Evolutionary conservation across 73 alveolate species (phyloP), one percentile per base, ranked within the genome.

Genomic region (Paramecium caudatum): DNA sequence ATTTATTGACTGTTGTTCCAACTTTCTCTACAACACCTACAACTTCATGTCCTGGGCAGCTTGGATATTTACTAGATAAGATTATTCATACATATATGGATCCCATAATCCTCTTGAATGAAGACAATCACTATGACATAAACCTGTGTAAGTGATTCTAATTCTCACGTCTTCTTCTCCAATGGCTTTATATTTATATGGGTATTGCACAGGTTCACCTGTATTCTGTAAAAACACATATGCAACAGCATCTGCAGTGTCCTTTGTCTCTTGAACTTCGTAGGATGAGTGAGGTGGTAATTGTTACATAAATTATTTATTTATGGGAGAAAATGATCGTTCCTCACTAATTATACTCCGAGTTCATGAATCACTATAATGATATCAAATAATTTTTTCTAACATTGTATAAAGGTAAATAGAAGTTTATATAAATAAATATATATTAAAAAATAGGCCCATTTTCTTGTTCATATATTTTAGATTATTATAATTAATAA

Each of bases 1-100:
- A 92, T 1, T 47, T 61, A 17, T 50, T 82, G 13, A 92, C 98
- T 5, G 34, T 84, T 23, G 82, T 82, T 5, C 98, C 98, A 27
- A 94, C 91, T 37, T 63, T 41, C 7, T 91, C 70, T 19, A 94
- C 97, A 13, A 48, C 92, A 4, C 98, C 91, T 3, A 90, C 90
- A 74, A 94, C 85, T 85, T 94, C 98, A 78, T 94, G 98, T 4
- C 98, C 98, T 49, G 98, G 96, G 8, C 91, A 95, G 27, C 90
- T 8, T 2, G 98, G 98, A 85, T 74, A 84, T 23, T 82, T 43
- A 78, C 82, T 93, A 43, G 0, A 23, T 88, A 61, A 25, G 80
- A 19, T 37, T 1, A 74, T 4, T 5, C 6, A 21, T 74, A 74
- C 88, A 74, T 39, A 9, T 37, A 0, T 0, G 88, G 95, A 49